phyloP scores from a whole-genome alignment of 257 asterid species.

The Penstemon barbatus region DNA sequence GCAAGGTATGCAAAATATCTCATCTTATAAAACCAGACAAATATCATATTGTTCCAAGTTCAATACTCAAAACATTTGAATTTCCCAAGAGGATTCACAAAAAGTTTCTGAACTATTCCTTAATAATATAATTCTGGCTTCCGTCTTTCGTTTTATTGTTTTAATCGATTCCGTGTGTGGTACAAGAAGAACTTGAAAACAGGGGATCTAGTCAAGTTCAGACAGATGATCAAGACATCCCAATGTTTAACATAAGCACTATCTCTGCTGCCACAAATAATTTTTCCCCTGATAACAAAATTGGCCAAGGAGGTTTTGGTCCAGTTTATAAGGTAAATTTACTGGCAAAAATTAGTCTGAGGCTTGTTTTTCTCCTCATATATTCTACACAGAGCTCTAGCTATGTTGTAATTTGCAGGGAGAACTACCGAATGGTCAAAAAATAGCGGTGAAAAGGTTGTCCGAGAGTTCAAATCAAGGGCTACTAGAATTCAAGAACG shows the following conservation, averaged over 20 bases:
- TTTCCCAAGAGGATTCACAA: no score
- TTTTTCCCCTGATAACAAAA: conserved; percentile 35
- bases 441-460: conserved; percentile 44
- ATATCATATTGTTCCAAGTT: neutral
- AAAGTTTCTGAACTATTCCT: neutral
- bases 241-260: conserved; percentile 11
- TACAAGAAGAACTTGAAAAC: neutral
- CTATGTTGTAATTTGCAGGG: conserved; percentile 30
- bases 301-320: conserved; percentile 60
- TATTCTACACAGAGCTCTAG: neutral
- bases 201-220: conserved; percentile 3
- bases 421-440: conserved; percentile 27
- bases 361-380: neutral
- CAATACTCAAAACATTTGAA: no score
- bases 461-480: conserved; percentile 40
- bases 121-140: neutral
- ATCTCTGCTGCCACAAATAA: conserved; percentile 42
- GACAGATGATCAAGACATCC: conserved; percentile 18
- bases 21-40: neutral
- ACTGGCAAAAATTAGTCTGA: neutral
- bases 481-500: conserved; percentile 41
- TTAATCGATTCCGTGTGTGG: conserved; percentile 2
- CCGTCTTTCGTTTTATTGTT: neutral
- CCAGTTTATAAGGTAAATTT: conserved; percentile 42
- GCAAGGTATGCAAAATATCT: conserved; percentile 28